Evolutionary conservation across 352 stramenopile genomes (phyloP).

Genomic region (Phytophthora crassamura): DNA sequence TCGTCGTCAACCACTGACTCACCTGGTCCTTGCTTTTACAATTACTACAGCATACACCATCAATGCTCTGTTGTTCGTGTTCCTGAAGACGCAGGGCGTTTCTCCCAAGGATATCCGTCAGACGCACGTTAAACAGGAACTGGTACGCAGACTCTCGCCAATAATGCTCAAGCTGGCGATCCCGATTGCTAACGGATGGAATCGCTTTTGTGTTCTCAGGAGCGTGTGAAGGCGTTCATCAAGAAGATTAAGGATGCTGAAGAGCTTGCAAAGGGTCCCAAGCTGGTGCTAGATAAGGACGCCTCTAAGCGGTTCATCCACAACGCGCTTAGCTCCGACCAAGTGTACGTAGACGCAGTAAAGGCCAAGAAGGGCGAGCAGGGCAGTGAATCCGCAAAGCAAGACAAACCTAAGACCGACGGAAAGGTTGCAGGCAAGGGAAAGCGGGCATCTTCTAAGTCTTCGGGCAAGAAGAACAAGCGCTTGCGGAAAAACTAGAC

Average conservation of each 20-base stretch:
- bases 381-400: conserved; percentile 9
- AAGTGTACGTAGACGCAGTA: conserved; percentile 82
- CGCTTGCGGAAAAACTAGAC: conserved; percentile 54
- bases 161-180: background rate
- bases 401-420: conserved; percentile 39
- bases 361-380: conserved; percentile 57
- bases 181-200: background rate
- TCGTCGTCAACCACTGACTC: conserved; percentile 2
- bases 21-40: background rate
- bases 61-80: conserved; percentile 89
- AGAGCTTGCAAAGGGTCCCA: conserved; percentile 77
- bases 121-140: conserved; percentile 91
- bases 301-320: conserved; percentile 86
- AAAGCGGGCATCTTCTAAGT: conserved; percentile 32
- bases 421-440: conserved; percentile 45
- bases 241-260: conserved; percentile 92
- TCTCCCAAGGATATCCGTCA: conserved; percentile 89
- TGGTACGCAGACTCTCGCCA: conserved; percentile 39
- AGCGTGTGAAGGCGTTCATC: conserved; percentile 88
- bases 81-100: conserved; percentile 88
- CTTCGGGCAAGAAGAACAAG: conserved; percentile 60
- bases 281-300: conserved; percentile 80
- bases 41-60: conserved; percentile 76
- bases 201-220: conserved; percentile 35
- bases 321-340: conserved; percentile 84